Conservation (phyloP, 768 basidiomycete species). For the Russula lepida region DNA sequence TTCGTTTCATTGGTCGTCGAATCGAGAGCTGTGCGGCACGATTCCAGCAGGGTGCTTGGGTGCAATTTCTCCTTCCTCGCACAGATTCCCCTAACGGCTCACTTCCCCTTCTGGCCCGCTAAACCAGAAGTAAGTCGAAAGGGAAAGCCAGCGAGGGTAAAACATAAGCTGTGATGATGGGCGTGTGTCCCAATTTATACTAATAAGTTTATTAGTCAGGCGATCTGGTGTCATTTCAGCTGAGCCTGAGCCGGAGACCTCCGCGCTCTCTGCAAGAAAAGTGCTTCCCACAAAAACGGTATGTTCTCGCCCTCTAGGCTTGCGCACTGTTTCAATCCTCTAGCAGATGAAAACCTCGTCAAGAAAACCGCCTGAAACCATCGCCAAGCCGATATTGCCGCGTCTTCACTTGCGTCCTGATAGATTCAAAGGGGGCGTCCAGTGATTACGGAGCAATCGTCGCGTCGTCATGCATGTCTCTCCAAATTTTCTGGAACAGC, state of each 20-base stretch:
- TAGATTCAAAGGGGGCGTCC: constrained; percentile 38
- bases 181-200: no score
- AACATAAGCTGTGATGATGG: constrained; percentile 71
- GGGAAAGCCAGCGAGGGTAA: constrained; percentile 39
- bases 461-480: constrained; percentile 39
- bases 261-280: constrained; percentile 44
- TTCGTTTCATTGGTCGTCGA: not conserved
- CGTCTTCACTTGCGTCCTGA: constrained; percentile 28
- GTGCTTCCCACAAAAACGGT: constrained; percentile 54
- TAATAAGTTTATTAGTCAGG: no score
- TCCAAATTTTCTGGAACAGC: constrained; percentile 46
- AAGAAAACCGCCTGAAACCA: constrained; percentile 64
- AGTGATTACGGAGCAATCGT: constrained; percentile 46
- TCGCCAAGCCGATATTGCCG: constrained; percentile 42
- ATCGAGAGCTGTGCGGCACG: not conserved
- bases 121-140: not conserved
- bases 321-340: not conserved
- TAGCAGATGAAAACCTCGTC: constrained; percentile 50
- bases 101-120: not conserved
- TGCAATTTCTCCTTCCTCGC: not conserved
- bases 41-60: not conserved
- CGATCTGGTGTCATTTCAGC: no score
- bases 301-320: not conserved
- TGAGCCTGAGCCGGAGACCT: constrained; percentile 42
- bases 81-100: not conserved